These are phyloP conservation scores for Trichomonascaceae sp. DNA, from an alignment of 1,139 yeast species.

Conservation along the genomic window DNA sequence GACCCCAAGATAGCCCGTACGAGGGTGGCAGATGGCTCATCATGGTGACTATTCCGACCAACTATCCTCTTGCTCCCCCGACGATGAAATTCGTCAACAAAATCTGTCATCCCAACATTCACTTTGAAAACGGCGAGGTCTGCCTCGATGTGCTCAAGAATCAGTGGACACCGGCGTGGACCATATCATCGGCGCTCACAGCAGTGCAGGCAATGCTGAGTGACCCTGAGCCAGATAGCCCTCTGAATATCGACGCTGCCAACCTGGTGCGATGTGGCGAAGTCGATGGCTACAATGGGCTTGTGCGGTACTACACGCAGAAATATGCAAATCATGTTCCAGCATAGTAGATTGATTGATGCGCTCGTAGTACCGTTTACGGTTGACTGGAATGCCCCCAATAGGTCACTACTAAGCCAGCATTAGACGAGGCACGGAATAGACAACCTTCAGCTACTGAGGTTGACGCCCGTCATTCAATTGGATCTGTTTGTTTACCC, in stretches of 20 bases:
- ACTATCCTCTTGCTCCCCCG: constrained; percentile 68
- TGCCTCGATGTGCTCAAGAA: constrained; percentile 66
- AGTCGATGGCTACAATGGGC: constrained; percentile 39
- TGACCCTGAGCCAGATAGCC: constrained; percentile 78
- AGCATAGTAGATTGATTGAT: too few species aligned
- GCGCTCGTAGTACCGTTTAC: too few species aligned
- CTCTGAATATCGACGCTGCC: constrained; percentile 79
- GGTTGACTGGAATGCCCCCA: too few species aligned
- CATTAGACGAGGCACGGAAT: too few species aligned
- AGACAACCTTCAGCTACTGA: too few species aligned
- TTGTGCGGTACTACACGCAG: constrained; percentile 51
- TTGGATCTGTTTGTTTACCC: too few species aligned
- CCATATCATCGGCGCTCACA: constrained; percentile 50
- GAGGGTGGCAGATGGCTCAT: constrained; percentile 45
- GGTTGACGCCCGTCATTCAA: too few species aligned
- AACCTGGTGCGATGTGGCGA: constrained; percentile 54
- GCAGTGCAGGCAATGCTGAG: constrained; percentile 59
- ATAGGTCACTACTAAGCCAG: too few species aligned
- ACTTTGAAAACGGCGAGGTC: constrained; percentile 58
- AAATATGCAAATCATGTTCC: constrained; percentile 18
- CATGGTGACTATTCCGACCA: constrained; percentile 35
- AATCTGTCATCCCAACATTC: constrained; percentile 68
- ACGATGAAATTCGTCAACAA: constrained; percentile 37
- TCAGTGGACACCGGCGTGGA: constrained; percentile 89
- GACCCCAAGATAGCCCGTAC: constrained; percentile 42